phyloP scores from a whole-genome alignment of 305 asterid genomes.

The Fraxinus xanthoxyloides region DNA sequence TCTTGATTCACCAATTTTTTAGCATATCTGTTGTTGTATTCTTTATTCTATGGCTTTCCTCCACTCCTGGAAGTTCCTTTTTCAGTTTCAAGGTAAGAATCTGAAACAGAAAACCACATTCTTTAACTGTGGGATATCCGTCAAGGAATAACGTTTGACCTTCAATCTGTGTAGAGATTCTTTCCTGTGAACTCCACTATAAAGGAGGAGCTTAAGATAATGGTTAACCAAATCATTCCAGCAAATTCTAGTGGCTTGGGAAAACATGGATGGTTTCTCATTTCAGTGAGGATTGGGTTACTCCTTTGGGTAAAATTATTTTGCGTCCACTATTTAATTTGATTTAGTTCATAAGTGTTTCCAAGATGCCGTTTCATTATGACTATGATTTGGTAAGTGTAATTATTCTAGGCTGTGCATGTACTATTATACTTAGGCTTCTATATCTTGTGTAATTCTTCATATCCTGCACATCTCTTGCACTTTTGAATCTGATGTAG shows the following conservation, averaged over 20 bases:
- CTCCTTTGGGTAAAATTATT: constrained; percentile 99
- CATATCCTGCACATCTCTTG: not conserved
- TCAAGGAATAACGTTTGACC: constrained; percentile 9
- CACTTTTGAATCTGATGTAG: not conserved
- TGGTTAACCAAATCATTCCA: constrained; percentile 39
- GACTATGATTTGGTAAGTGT: not conserved
- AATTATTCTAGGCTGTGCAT: not conserved
- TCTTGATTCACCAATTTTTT: constrained; percentile 81
- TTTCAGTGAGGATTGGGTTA: constrained; percentile 73
- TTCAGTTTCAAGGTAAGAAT: constrained; percentile 55
- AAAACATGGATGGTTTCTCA: constrained; percentile 73
- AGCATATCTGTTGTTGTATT: constrained; percentile 73
- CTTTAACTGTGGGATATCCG: not conserved
- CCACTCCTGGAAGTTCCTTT: constrained; percentile 67
- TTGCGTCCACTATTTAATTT: too few species aligned
- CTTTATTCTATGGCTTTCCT: constrained; percentile 67
- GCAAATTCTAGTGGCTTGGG: constrained; percentile 57
- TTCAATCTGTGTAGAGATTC: constrained; percentile 45
- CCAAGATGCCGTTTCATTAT: too few species aligned
- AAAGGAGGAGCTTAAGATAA: constrained; percentile 71
- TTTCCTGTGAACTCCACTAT: constrained; percentile 43
- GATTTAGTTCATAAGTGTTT: too few species aligned
- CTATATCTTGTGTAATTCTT: not conserved
- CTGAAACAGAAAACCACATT: constrained; percentile 7
- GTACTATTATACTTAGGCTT: not conserved